A percentile compares a stretch with the other conserved stretches of the same genome.
Conservation (phyloP, 2,329 filamentous ascomycete genomes). For the Cytospora mali region DNA sequence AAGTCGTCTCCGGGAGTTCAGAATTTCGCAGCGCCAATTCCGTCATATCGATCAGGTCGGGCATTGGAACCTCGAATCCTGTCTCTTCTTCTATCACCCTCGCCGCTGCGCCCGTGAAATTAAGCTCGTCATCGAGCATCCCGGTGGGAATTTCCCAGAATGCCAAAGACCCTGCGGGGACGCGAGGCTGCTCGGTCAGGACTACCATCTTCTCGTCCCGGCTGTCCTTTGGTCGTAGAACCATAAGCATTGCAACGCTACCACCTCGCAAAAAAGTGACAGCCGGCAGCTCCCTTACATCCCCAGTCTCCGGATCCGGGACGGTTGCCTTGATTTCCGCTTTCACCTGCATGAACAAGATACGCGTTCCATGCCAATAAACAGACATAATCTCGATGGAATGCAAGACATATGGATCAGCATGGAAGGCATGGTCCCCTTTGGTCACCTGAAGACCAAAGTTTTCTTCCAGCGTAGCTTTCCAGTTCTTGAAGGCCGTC, state of each 20-base stretch:
- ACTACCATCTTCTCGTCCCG: conserved; percentile 57
- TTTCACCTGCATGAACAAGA: background rate
- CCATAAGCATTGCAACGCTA: conserved; percentile 62
- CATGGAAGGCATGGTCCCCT: background rate
- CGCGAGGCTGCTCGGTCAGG: conserved; percentile 61
- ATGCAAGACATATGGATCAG: background rate
- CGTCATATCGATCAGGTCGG: conserved; percentile 53
- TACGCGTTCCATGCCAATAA: background rate
- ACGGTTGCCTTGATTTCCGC: background rate
- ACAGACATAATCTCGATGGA: background rate
- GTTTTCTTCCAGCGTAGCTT: background rate
- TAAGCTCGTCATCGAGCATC: conserved; percentile 59
- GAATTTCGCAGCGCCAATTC: conserved; percentile 46
- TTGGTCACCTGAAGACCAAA: background rate
- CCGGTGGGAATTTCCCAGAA: conserved; percentile 64
- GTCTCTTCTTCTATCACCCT: conserved; percentile 64
- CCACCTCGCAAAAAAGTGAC: conserved; percentile 56
- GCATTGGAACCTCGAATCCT: conserved; percentile 52
- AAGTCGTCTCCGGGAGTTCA: conserved; percentile 35
- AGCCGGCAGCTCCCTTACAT: background rate
- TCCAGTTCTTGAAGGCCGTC: background rate
- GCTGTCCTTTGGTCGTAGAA: conserved; percentile 55
- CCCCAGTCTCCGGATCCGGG: background rate
- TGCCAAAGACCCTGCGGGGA: conserved; percentile 56
- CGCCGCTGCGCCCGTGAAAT: conserved; percentile 59